Conservation (phyloP, 2,329 filamentous ascomycete genomes). For the Cyclaneusma minus region DNA sequence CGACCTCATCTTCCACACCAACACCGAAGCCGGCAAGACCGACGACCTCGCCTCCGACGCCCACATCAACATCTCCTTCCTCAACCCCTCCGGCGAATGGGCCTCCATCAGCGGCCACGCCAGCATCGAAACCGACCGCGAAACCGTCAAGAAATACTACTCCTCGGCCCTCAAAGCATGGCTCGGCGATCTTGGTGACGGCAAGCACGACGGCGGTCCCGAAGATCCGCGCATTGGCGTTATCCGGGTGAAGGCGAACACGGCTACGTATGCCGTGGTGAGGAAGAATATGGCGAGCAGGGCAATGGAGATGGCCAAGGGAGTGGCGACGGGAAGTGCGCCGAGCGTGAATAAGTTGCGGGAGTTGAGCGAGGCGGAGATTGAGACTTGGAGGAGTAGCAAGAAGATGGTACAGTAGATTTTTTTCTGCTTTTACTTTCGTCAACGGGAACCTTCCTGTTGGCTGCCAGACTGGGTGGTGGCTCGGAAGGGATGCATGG, state of each 20-base stretch:
- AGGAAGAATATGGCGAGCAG: constrained; percentile 47
- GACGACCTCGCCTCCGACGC: constrained; percentile 60
- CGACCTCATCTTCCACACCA: constrained; percentile 81
- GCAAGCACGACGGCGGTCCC: constrained; percentile 65
- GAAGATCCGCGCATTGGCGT: constrained; percentile 71
- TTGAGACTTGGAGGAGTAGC: constrained; percentile 39
- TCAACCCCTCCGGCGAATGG: constrained; percentile 66
- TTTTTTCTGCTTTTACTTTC: constrained; percentile 1
- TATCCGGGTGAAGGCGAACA: constrained; percentile 59
- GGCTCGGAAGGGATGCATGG: too few relatives aligned
- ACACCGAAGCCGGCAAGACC: constrained; percentile 80
- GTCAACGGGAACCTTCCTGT: too few relatives aligned
- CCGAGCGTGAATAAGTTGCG: constrained; percentile 62
- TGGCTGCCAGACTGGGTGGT: too few relatives aligned
- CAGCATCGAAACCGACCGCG: constrained; percentile 52
- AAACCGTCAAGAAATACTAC: constrained; percentile 60
- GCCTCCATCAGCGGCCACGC: constrained; percentile 69
- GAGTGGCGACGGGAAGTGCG: constrained; percentile 54
- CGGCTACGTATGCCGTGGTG: constrained; percentile 55
- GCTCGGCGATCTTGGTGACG: constrained; percentile 75
- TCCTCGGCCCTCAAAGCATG: constrained; percentile 61
- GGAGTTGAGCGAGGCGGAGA: constrained; percentile 52
- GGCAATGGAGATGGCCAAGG: constrained; percentile 59
- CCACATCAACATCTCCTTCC: constrained; percentile 69
- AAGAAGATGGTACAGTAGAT: constrained; percentile 16